phyloP scores from a whole-genome alignment of 148 eudicot genomes.

The Hydrangea macrophylla region DNA sequence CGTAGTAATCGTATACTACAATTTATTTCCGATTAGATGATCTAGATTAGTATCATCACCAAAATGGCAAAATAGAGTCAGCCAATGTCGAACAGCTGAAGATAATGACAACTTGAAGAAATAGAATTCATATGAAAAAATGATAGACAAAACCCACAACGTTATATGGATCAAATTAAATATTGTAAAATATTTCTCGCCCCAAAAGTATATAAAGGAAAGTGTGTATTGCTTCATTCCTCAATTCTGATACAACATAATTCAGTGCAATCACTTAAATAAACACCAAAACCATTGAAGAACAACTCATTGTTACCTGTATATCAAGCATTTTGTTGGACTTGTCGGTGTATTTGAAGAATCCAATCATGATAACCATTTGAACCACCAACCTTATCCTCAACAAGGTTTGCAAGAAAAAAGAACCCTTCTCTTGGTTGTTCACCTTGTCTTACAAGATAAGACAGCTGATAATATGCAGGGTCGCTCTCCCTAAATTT shows the following conservation, averaged over 20 bases:
- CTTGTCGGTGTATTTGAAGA: conserved; percentile 70
- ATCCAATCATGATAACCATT: conserved; percentile 90
- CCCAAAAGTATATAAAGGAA: neutral
- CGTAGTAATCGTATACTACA: too few relatives aligned
- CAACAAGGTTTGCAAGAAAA: conserved; percentile 75
- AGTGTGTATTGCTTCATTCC: neutral
- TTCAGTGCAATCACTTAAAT: neutral
- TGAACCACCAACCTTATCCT: conserved; percentile 78
- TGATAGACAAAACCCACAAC: neutral
- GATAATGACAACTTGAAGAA: too few relatives aligned
- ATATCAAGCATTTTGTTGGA: conserved; percentile 68
- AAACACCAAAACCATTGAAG: neutral
- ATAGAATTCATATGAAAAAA: neutral
- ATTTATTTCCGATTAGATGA: too few relatives aligned
- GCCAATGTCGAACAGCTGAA: too few relatives aligned
- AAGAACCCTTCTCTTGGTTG: conserved; percentile 93
- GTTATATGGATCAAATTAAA: too few relatives aligned
- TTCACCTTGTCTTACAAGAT: conserved; percentile 93
- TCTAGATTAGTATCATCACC: too few relatives aligned
- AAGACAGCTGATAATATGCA: conserved; percentile 76
- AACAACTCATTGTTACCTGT: conserved; percentile 33
- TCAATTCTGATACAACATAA: neutral
- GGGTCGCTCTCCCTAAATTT: conserved; percentile 62
- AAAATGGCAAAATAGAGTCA: too few relatives aligned
- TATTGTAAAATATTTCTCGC: too few relatives aligned